Conservation (phyloP, 2,329 filamentous ascomycete genomes). For the Trichoderma koningiopsis region DNA sequence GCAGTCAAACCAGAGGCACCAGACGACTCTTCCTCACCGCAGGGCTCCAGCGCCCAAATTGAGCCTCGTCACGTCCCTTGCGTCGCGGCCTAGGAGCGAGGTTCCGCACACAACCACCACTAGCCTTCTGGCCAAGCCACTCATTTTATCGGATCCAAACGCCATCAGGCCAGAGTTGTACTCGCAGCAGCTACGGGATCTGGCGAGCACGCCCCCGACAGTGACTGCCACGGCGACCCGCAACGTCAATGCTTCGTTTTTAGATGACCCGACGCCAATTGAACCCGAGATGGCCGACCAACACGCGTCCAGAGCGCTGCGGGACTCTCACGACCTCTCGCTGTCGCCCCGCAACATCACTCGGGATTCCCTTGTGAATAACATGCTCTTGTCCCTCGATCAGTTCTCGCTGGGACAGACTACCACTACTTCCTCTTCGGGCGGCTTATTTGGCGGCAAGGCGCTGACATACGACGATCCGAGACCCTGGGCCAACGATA, state of each 20-base stretch:
- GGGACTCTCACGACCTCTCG: constrained; percentile 84
- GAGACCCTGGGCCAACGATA: constrained; percentile 28
- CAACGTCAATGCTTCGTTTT: constrained; percentile 33
- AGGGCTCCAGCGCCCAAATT: constrained; percentile 20
- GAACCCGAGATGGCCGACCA: constrained; percentile 35
- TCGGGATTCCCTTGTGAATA: constrained; percentile 89
- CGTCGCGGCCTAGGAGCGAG: constrained; percentile 25
- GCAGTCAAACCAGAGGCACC: constrained; percentile 21
- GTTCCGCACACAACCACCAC: constrained; percentile 24
- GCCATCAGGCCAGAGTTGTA: constrained; percentile 23
- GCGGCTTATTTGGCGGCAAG: constrained; percentile 23
- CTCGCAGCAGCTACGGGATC: constrained; percentile 7
- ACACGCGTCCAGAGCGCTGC: constrained; percentile 34
- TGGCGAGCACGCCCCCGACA: constrained; percentile 20
- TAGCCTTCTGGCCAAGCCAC: constrained; percentile 26
- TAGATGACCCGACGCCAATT: constrained; percentile 31
- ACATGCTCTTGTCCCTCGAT: constrained; percentile 92
- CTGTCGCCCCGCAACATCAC: constrained; percentile 75
- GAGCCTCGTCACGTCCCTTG: constrained; percentile 27
- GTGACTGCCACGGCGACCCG: constrained; percentile 23
- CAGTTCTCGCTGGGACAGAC: constrained; percentile 66
- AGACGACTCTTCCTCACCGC: constrained; percentile 10
- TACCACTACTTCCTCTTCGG: constrained; percentile 26
- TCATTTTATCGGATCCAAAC: constrained; percentile 25
- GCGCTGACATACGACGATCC: constrained; percentile 33